phyloP scores from a whole-genome alignment of 352 stramenopile genomes.

The Globisporangium uncinulatum region DNA sequence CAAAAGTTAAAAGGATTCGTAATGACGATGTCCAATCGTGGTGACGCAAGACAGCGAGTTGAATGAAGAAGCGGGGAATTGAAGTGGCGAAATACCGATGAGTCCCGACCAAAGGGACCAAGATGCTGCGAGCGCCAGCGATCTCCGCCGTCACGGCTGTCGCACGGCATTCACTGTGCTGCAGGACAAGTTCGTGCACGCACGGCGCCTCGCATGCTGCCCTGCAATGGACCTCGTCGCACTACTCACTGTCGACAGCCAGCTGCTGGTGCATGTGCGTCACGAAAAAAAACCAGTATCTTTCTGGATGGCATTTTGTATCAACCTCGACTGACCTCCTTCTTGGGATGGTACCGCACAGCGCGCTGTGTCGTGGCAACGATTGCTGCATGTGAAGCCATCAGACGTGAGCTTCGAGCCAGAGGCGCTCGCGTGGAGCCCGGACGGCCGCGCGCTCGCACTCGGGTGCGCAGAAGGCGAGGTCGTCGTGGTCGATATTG shows the following conservation, averaged over 20 bases:
- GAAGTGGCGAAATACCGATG: no score
- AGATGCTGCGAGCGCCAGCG: no score
- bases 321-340: not conserved
- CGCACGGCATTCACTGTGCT: slow-evolving; percentile 46
- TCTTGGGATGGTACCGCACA: slow-evolving; percentile 11
- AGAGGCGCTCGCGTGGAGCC: slow-evolving; percentile 50
- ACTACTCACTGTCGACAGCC: slow-evolving; percentile 55
- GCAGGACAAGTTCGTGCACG: slow-evolving; percentile 64
- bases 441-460: slow-evolving; percentile 54
- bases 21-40: no score
- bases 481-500: slow-evolving; percentile 65
- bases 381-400: slow-evolving; percentile 60
- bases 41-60: no score
- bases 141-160: not conserved
- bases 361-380: slow-evolving; percentile 75
- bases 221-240: slow-evolving; percentile 79
- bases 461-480: slow-evolving; percentile 67
- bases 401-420: slow-evolving; percentile 55
- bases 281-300: not conserved
- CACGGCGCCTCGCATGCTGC: slow-evolving; percentile 44
- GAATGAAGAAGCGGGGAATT: no score
- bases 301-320: not conserved
- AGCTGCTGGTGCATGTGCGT: slow-evolving; percentile 73
- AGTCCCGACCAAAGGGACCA: no score
- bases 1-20: no score